A percentile compares a stretch with the other conserved stretches of the same genome.
phyloP scores from a whole-genome alignment of 768 basidiomycete genomes.

The Clavaria fumosa region DNA sequence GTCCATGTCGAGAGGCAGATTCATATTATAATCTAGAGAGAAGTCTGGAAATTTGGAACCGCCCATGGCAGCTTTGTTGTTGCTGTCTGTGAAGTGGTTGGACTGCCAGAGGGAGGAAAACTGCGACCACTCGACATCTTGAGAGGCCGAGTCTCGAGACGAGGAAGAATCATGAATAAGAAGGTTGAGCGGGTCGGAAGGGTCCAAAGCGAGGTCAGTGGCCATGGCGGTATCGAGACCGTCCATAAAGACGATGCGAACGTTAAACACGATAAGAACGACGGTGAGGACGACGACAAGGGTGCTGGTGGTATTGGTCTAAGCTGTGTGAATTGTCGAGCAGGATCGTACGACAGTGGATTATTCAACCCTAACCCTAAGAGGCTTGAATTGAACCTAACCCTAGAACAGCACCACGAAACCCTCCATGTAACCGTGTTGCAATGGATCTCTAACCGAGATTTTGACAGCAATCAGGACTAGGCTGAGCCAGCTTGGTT shows the following conservation, averaged over 20 bases:
- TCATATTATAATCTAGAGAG: slow-evolving; percentile 25
- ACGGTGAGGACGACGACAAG: too few species aligned
- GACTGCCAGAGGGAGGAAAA: slow-evolving; percentile 33
- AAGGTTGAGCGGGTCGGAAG: slow-evolving; percentile 42
- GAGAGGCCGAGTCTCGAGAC: slow-evolving; percentile 20
- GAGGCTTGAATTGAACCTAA: too few species aligned
- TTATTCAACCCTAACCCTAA: too few species aligned
- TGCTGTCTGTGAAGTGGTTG: slow-evolving; percentile 7
- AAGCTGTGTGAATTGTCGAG: too few species aligned
- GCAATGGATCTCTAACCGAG: too few species aligned
- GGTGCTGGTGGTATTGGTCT: too few species aligned
- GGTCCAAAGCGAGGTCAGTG: slow-evolving; percentile 34
- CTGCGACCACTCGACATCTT: slow-evolving; percentile 38
- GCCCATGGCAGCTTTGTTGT: slow-evolving; percentile 16
- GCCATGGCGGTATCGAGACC: slow-evolving; percentile 17
- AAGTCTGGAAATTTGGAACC: slow-evolving; percentile 24
- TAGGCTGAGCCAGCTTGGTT: too few species aligned
- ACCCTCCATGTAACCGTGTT: too few species aligned
- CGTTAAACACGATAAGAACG: too few species aligned
- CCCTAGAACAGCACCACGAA: too few species aligned
- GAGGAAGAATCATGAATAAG: slow-evolving; percentile 32
- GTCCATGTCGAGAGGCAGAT: slow-evolving; percentile 41
- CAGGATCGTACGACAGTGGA: too few species aligned
- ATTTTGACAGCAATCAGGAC: too few species aligned
- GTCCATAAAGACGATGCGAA: neutral